phyloP scores from a whole-genome alignment of 306 rosid genomes.

The Cicer chorassanicum region DNA sequence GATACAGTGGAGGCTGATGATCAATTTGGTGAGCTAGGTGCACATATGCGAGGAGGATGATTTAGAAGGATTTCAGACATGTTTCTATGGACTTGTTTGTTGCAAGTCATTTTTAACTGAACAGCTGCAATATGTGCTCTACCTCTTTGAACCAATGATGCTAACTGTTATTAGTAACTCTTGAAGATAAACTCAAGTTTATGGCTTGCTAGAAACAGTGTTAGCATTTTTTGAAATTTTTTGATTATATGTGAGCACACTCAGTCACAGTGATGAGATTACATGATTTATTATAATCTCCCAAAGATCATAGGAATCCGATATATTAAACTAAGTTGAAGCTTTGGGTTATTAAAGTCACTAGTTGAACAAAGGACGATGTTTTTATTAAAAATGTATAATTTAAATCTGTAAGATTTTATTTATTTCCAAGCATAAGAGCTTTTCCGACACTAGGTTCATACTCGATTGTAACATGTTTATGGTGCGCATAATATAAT shows the following conservation, averaged over 20 bases:
- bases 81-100: conserved; percentile 45
- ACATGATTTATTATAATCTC: neutral
- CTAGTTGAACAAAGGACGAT: neutral
- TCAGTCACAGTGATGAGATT: neutral
- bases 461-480: neutral
- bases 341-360: neutral
- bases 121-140: conserved; percentile 35
- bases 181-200: neutral
- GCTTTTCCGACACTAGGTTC: neutral
- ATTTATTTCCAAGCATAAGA: neutral
- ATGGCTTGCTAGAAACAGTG: neutral
- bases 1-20: conserved; percentile 95
- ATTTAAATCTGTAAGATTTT: neutral
- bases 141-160: conserved; percentile 37
- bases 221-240: neutral
- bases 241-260: neutral
- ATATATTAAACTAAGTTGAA: neutral
- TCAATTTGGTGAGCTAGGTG: conserved; percentile 96
- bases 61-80: conserved; percentile 28
- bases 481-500: neutral
- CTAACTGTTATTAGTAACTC: conserved; percentile 26
- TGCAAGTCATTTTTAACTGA: conserved; percentile 42
- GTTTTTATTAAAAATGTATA: neutral
- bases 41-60: conserved; percentile 97
- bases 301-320: too few relatives aligned